Evolutionary conservation across 805 yeast species (phyloP).

Genomic region (Schwanniomyces polymorphus): DNA sequence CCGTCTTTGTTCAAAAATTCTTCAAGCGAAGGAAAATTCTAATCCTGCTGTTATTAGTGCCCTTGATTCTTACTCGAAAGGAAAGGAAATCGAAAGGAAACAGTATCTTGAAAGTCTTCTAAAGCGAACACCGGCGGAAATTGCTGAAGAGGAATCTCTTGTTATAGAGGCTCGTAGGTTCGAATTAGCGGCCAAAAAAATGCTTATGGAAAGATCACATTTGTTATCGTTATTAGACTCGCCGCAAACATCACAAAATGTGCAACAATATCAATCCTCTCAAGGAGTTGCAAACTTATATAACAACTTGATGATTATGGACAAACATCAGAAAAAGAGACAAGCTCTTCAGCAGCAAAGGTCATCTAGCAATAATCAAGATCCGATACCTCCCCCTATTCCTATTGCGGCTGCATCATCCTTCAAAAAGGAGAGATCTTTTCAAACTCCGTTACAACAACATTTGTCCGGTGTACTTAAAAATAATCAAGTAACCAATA

Average conservation of each 20-base stretch:
- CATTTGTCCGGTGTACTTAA: constrained; percentile 37
- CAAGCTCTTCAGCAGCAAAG: constrained; percentile 40
- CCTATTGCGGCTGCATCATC: constrained; percentile 59
- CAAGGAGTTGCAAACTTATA: constrained; percentile 89
- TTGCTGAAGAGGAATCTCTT: constrained; percentile 95
- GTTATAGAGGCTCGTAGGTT: constrained; percentile 91
- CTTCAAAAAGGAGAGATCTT: constrained; percentile 37
- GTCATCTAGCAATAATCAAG: constrained; percentile 17
- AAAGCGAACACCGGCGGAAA: constrained; percentile 89
- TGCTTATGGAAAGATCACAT: constrained; percentile 78
- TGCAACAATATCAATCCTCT: constrained; percentile 75
- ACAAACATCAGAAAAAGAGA: constrained; percentile 57
- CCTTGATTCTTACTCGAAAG: constrained; percentile 63
- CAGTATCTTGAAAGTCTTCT: constrained; percentile 74
- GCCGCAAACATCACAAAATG: constrained; percentile 75
- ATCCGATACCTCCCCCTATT: constrained; percentile 59
- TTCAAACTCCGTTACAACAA: constrained; percentile 48
- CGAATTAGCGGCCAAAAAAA: constrained; percentile 88
- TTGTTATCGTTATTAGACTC: constrained; percentile 79
- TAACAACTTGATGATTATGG: constrained; percentile 70
- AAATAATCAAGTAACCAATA: constrained; percentile 26
- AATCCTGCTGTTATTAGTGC: constrained; percentile 54
- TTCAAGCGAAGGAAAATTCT: constrained; percentile 39
- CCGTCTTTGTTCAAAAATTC: constrained; percentile 56
- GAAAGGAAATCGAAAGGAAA: constrained; percentile 77